A percentile compares a stretch with the other conserved stretches of the same genome.
Evolutionary conservation across 495 filamentous ascomycete genomes (phyloP).

Genomic region (Parathielavia appendiculata): DNA sequence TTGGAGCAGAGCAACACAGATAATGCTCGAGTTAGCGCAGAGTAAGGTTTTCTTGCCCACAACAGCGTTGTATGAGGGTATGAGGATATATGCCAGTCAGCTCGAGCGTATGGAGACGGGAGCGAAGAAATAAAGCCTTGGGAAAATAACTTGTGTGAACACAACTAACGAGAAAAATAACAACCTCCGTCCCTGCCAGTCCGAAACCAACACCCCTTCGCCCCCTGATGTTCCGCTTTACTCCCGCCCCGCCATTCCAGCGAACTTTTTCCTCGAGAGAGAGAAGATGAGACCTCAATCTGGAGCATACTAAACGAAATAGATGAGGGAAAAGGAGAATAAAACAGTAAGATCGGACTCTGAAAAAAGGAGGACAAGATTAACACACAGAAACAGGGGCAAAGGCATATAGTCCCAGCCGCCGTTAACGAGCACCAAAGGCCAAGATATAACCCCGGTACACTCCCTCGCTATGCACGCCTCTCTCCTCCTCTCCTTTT

Average conservation of each 20-base stretch:
- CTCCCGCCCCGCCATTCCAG: slow-evolving; percentile 29
- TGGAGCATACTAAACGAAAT: slow-evolving; percentile 28
- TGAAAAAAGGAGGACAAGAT: slow-evolving; percentile 32
- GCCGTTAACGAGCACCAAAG: slow-evolving; percentile 47
- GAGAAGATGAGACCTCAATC: slow-evolving; percentile 27
- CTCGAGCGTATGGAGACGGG: slow-evolving; percentile 1
- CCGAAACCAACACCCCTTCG: slow-evolving; percentile 31
- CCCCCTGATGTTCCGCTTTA: slow-evolving; percentile 26
- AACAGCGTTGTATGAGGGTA: slow-evolving; percentile 18
- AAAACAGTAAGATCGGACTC: slow-evolving; percentile 18
- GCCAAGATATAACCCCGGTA: slow-evolving; percentile 53
- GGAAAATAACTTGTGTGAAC: neutral
- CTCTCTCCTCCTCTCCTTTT: slow-evolving; percentile 30
- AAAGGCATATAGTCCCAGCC: slow-evolving; percentile 42
- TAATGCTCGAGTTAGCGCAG: neutral
- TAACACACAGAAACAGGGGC: slow-evolving; percentile 30
- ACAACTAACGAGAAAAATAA: slow-evolving; percentile 31
- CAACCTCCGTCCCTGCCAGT: slow-evolving; percentile 37
- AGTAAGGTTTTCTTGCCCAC: neutral
- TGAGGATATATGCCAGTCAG: slow-evolving; percentile 6
- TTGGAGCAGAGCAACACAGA: neutral
- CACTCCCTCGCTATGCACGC: slow-evolving; percentile 60
- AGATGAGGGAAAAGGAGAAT: slow-evolving; percentile 34
- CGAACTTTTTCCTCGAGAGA: slow-evolving; percentile 36
- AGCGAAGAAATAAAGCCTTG: slow-evolving; percentile 22